These are phyloP conservation scores for Pyrus hybrid DNA, from an alignment of 331 rosid species.

Conservation along the genomic window DNA sequence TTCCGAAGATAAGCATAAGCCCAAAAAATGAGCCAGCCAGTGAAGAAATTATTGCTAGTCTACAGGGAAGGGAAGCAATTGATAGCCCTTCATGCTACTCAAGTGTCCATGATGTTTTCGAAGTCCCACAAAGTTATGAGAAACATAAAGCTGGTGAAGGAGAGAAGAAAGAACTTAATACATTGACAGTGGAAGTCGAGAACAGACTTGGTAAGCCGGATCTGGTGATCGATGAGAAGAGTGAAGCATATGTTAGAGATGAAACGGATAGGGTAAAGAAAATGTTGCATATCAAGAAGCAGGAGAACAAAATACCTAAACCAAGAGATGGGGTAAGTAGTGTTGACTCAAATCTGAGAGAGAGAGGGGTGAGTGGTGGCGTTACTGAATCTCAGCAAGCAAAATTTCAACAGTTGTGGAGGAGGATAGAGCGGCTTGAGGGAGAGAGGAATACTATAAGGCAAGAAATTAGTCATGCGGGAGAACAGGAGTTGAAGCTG, in stretches of 20 bases:
- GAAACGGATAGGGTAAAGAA: slow-evolving; percentile 29
- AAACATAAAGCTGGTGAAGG: slow-evolving; percentile 19
- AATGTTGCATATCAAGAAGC: slow-evolving; percentile 12
- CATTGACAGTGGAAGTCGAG: slow-evolving; percentile 23
- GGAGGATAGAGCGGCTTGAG: slow-evolving; percentile 59
- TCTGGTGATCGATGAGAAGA: slow-evolving; percentile 20
- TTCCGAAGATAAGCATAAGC: slow-evolving; percentile 14
- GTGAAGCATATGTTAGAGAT: slow-evolving; percentile 11
- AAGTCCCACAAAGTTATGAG: slow-evolving; percentile 47
- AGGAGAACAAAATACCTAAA: slow-evolving; percentile 22
- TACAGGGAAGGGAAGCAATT: slow-evolving; percentile 2
- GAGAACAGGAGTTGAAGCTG: slow-evolving; percentile 54
- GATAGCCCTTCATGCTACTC: slow-evolving; percentile 14
- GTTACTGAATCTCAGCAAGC: slow-evolving; percentile 30
- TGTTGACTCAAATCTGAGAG: slow-evolving; percentile 13
- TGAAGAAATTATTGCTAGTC: slow-evolving; percentile 11
- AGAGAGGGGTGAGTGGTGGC: background rate
- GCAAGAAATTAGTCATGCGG: slow-evolving; percentile 41
- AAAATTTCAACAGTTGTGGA: slow-evolving; percentile 40
- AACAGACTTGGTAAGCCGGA: slow-evolving; percentile 38
- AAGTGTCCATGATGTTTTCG: slow-evolving; percentile 58
- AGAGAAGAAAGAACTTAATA: slow-evolving; percentile 25
- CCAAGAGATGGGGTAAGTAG: slow-evolving; percentile 14
- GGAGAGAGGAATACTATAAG: slow-evolving; percentile 25
- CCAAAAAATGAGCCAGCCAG: slow-evolving; percentile 11